These are phyloP conservation scores for Rhynchospora tenuis DNA, from an alignment of 176 grass and related monocot species.

Conservation along the genomic window DNA sequence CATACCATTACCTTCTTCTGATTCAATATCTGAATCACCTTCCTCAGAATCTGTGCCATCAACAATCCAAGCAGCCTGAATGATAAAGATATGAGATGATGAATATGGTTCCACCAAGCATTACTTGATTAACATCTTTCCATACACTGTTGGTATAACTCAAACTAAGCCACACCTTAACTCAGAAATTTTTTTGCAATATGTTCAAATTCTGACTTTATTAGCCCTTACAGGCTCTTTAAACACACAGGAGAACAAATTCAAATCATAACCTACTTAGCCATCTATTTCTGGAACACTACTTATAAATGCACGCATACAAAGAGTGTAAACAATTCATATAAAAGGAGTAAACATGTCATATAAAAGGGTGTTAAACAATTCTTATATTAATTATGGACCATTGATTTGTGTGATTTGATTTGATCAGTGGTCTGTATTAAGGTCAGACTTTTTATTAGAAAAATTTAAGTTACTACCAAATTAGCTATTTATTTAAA, in stretches of 20 bases:
- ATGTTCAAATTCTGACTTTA: not conserved
- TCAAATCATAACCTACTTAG: not conserved
- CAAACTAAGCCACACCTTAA: not conserved
- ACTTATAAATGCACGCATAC: too few relatives aligned
- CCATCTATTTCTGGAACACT: too few relatives aligned
- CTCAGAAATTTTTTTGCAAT: not conserved
- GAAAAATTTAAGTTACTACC: too few relatives aligned
- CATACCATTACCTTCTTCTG: conserved; percentile 61
- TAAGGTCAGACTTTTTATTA: too few relatives aligned
- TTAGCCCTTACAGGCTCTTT: not conserved
- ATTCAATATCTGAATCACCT: conserved; percentile 41
- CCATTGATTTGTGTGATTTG: too few relatives aligned
- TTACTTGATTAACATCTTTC: conserved; percentile 2
- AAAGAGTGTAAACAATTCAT: too few relatives aligned
- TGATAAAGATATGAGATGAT: conserved; percentile 9
- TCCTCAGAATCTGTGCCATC: conserved; percentile 71
- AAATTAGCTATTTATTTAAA: too few relatives aligned
- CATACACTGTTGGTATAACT: not conserved
- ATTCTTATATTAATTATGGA: too few relatives aligned
- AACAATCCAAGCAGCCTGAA: conserved; percentile 92
- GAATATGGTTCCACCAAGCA: conserved; percentile 13
- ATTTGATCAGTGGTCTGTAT: too few relatives aligned
- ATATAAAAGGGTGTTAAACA: too few relatives aligned
- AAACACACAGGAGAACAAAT: not conserved
- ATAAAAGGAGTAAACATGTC: too few relatives aligned